phyloP scores from a whole-genome alignment of 768 basidiomycete species.

The Russula sp. region DNA sequence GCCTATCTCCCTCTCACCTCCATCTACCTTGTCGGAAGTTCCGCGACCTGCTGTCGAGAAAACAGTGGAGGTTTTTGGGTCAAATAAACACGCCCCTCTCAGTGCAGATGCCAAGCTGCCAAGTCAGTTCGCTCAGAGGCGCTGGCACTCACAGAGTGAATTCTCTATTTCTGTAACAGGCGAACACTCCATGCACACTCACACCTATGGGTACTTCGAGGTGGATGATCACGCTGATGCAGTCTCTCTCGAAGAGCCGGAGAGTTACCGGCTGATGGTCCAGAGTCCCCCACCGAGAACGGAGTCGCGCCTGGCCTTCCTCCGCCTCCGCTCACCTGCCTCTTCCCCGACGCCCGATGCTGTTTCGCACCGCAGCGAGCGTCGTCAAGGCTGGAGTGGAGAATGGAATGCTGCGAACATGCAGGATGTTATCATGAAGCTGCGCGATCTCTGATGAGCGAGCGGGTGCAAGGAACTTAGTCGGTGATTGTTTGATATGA shows the following conservation, averaged over 20 bases:
- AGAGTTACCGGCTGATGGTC: neutral
- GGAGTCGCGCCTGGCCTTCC: neutral
- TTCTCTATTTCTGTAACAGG: neutral
- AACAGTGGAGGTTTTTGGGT: neutral
- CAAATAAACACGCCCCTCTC: neutral
- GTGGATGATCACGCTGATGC: neutral
- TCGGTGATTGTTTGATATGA: neutral
- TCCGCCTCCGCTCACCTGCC: neutral
- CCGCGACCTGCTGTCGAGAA: neutral
- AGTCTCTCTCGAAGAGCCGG: neutral
- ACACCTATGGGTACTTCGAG: neutral
- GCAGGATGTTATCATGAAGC: conserved; percentile 16
- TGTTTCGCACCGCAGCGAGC: conserved; percentile 16
- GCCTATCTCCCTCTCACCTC: neutral
- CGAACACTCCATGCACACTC: neutral
- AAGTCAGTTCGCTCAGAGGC: neutral
- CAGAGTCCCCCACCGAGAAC: neutral
- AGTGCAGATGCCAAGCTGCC: neutral
- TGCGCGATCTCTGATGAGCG: conserved; percentile 18
- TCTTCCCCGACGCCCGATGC: neutral
- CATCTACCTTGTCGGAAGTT: neutral
- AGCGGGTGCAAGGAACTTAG: neutral
- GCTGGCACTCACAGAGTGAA: neutral
- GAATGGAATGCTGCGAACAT: conserved; percentile 21
- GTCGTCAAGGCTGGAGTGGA: conserved; percentile 21